phyloP scores from a whole-genome alignment of 2,329 filamentous ascomycete species.

The Metarhizium sp. region DNA sequence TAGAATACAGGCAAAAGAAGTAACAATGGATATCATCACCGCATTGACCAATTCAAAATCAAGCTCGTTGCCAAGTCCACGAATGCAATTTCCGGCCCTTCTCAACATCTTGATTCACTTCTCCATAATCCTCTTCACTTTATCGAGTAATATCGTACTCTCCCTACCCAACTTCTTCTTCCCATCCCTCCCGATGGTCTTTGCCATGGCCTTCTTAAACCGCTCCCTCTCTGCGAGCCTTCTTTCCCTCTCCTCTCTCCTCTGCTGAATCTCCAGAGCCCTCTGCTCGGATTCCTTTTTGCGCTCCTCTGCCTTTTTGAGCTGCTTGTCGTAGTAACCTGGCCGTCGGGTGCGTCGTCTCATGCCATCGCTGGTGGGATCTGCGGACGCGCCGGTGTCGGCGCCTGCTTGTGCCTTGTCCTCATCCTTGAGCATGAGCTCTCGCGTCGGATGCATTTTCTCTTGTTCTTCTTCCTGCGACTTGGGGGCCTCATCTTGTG shows the following conservation, averaged over 20 bases:
- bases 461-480: constrained; percentile 13
- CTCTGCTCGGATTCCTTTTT: constrained; percentile 32
- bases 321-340: constrained; percentile 58
- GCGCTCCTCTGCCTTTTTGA: constrained; percentile 34
- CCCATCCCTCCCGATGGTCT: constrained; percentile 65
- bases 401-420: constrained; percentile 23
- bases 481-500: not conserved
- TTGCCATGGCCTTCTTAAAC: constrained; percentile 60
- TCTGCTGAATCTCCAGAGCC: constrained; percentile 30
- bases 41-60: not conserved
- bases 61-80: not conserved
- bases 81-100: not conserved
- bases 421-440: constrained; percentile 31
- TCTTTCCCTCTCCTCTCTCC: constrained; percentile 55
- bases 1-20: no score
- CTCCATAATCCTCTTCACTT: constrained; percentile 48
- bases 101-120: not conserved
- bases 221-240: constrained; percentile 55
- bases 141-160: constrained; percentile 67
- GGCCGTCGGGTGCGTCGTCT: constrained; percentile 30
- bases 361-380: constrained; percentile 19
- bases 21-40: no score
- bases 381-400: constrained; percentile 10
- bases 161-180: constrained; percentile 75
- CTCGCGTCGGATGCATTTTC: constrained; percentile 26